These are phyloP conservation scores for Coniochaeta prunicola DNA, from an alignment of 2,329 filamentous ascomycete species.

Conservation along the genomic window DNA sequence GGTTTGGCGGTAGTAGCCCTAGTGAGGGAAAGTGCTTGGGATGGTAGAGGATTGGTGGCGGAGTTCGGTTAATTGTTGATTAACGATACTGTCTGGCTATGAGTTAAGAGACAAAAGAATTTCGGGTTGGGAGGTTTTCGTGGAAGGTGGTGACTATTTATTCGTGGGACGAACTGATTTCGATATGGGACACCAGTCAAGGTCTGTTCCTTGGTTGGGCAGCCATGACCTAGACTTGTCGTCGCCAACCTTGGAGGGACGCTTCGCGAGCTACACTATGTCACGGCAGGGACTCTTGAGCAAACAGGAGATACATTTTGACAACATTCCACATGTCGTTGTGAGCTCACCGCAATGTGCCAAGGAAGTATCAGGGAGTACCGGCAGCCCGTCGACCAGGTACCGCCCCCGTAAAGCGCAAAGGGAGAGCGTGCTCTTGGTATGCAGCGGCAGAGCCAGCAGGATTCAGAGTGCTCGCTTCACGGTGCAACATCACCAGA, in stretches of 20 bases:
- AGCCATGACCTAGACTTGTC: not conserved
- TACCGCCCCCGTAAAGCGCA: not conserved
- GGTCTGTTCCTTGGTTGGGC: not conserved
- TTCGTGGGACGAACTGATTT: not conserved
- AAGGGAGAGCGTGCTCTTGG: not conserved
- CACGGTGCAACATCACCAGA: not conserved
- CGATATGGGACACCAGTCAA: not conserved
- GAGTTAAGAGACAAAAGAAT: not conserved
- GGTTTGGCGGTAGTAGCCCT: conserved; percentile 8
- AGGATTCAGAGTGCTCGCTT: not conserved
- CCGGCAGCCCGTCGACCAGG: not conserved
- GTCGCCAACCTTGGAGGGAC: not conserved
- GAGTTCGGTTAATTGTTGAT: not conserved
- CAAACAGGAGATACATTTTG: not conserved
- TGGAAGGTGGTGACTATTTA: not conserved
- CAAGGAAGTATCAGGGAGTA: not conserved
- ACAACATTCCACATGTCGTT: not conserved
- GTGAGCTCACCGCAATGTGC: not conserved
- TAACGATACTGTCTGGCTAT: not conserved
- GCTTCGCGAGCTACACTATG: not conserved
- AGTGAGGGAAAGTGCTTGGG: not conserved
- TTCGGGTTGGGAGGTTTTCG: not conserved
- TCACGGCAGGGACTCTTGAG: not conserved
- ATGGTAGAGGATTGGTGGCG: not conserved
- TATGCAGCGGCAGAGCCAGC: not conserved